Percentiles rank a stretch among this genome's conserved stretches.
Conservation (phyloP, 140 eudicot genomes). For the Flaveria floridana region DNA sequence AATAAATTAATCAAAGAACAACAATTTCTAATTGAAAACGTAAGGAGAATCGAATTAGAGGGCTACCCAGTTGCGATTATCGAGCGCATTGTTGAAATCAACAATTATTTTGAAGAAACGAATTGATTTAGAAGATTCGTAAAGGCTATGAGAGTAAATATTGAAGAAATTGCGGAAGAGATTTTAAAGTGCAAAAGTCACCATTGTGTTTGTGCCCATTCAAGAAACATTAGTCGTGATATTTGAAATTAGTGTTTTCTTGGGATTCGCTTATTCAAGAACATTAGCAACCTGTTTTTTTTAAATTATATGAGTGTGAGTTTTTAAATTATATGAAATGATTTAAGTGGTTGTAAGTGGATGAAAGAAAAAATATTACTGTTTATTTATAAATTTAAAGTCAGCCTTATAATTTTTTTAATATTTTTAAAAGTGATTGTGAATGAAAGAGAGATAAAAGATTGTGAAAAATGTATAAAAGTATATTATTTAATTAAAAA, state of each 20-base stretch:
- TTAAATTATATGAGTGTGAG: no score
- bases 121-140: not conserved
- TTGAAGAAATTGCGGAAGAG: constrained; percentile 21
- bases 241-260: constrained; percentile 24
- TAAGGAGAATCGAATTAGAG: constrained; percentile 23
- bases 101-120: constrained; percentile 23
- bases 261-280: constrained; percentile 1
- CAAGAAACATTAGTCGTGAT: constrained; percentile 33
- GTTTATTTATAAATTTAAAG: no score
- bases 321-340: no score
- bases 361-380: no score
- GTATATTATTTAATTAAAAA: no score
- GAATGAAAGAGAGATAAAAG: no score
- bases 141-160: constrained; percentile 1
- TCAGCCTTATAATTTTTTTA: no score
- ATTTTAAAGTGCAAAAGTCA: constrained; percentile 37
- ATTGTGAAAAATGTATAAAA: no score
- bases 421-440: no score
- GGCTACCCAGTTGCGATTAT: constrained; percentile 43
- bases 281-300: no score
- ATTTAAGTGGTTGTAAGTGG: no score
- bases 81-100: constrained; percentile 33
- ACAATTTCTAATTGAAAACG: constrained; percentile 10
- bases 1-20: constrained; percentile 28
- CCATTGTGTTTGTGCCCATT: constrained; percentile 33